Evolutionary conservation across 805 yeast genomes (phyloP).

Genomic region (Ascoidea asiatica): DNA sequence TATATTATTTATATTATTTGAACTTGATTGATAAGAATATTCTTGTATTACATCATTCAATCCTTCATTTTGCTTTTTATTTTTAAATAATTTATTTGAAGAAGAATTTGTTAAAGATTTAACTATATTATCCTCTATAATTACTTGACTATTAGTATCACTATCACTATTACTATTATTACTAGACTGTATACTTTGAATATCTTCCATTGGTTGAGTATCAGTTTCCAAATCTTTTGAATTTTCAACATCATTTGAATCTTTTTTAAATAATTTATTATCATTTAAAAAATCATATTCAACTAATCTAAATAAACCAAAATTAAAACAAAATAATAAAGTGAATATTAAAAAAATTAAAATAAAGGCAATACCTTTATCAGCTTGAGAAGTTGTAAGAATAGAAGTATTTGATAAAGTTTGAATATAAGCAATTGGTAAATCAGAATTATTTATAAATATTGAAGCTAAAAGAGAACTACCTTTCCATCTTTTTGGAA

Average conservation of each 20-base stretch:
- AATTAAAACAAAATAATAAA: constrained; percentile 53
- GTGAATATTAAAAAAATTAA: constrained; percentile 65
- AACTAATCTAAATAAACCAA: constrained; percentile 60
- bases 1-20: constrained; percentile 1
- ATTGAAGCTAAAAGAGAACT: constrained; percentile 62
- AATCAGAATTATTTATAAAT: constrained; percentile 68
- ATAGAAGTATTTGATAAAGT: constrained; percentile 48
- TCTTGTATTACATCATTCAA: no score
- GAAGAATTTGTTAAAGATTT: no score
- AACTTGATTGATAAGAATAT: neutral
- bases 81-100: neutral
- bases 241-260: constrained; percentile 9
- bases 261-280: neutral
- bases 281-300: constrained; percentile 47
- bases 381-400: constrained; percentile 46
- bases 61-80: constrained; percentile 1
- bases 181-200: no score
- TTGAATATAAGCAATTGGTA: constrained; percentile 75
- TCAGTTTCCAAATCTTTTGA: neutral
- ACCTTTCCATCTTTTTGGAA: constrained; percentile 65
- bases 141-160: neutral
- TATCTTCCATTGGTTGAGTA: no score
- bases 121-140: neutral
- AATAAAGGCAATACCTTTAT: constrained; percentile 72
- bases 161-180: constrained; percentile 5